Evolutionary conservation across 2,329 filamentous ascomycete species (phyloP).

Genomic region (Paecilomyces fulvus): DNA sequence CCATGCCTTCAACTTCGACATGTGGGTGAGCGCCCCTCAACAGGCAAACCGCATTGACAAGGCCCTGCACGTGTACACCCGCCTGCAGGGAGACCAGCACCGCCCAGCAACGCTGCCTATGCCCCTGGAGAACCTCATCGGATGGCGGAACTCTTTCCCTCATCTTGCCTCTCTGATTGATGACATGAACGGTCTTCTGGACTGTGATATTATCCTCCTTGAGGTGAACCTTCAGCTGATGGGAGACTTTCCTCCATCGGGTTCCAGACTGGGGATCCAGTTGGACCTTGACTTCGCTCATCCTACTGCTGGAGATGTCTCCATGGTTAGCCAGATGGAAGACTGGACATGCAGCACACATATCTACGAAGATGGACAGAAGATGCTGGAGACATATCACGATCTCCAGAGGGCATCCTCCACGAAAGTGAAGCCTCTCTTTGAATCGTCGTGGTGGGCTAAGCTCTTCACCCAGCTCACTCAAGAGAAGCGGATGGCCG

Average conservation of each 20-base stretch:
- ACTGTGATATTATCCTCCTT: slow-evolving; percentile 37
- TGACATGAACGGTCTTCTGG: slow-evolving; percentile 21
- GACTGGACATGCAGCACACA: slow-evolving; percentile 36
- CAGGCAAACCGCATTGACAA: slow-evolving; percentile 29
- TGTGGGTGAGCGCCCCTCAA: slow-evolving; percentile 36
- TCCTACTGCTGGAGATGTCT: slow-evolving; percentile 22
- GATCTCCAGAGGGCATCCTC: slow-evolving; percentile 26
- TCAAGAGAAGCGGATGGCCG: slow-evolving; percentile 30
- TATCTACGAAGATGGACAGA: slow-evolving; percentile 31
- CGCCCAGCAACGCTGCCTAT: slow-evolving; percentile 26
- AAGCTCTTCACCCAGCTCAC: slow-evolving; percentile 34
- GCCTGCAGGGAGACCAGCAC: slow-evolving; percentile 31
- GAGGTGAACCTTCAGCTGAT: slow-evolving; percentile 37
- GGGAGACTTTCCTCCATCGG: slow-evolving; percentile 33
- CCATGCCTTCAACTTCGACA: slow-evolving; percentile 35
- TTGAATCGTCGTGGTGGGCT: slow-evolving; percentile 40
- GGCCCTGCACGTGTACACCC: slow-evolving; percentile 37
- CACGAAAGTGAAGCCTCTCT: slow-evolving; percentile 34
- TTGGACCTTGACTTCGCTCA: slow-evolving; percentile 34
- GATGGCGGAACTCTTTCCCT: slow-evolving; percentile 36
- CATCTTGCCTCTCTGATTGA: slow-evolving; percentile 28
- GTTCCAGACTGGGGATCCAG: slow-evolving; percentile 34
- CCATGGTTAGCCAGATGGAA: slow-evolving; percentile 27
- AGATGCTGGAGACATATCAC: slow-evolving; percentile 22
- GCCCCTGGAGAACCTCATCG: slow-evolving; percentile 30